Evolutionary conservation across 768 basidiomycete species (phyloP), one percentile per base, ranked within the genome.

Genomic region (Leucogyrophana mollusca): DNA sequence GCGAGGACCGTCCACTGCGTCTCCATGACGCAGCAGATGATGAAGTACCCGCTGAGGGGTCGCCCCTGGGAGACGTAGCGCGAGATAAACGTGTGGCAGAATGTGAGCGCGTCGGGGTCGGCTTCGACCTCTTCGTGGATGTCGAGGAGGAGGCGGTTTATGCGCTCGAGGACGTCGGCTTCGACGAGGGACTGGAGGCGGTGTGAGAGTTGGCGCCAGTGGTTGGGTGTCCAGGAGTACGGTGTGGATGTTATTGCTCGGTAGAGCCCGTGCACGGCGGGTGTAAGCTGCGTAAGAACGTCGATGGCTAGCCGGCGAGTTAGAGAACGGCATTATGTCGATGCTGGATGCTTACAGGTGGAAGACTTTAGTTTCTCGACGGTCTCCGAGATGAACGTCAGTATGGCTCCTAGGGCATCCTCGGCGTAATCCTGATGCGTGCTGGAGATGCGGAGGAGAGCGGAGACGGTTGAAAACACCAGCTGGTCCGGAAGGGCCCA

Each of bases 401-500:
- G 73, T 30, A 93, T 83, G 5, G 85, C 76, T n/a, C 67, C 57
- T 11, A 82, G 76, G 7, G 82, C 77, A 16, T 61, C 66, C 11
- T 72, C 69, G 13, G 77, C 70, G 53, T 80, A 74, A 41, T 76
- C 65, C 0, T 69, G 61, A 64, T 84, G 73, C 14, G 69, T 61
- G 35, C 73, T 77, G 17, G 86, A 81, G 17, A 91, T 69, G 42
- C 80, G 73, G 36, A 94, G 72, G 7, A 92, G 69, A 9, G 90
- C 87, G 4, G 85, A 86, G 18, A 90, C 77, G 3, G 84, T 90
- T 1, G 87, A 83, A 58, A 76, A 88, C 1, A 89, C 84, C 33
- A 94, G 77, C 57, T 92, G 87, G 64, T 94, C 89, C 30, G 92
- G 85, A 24, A 90, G 73, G 3, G 90, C 78, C 90, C 90, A 93